Evolutionary conservation across 2,329 filamentous ascomycete genomes (phyloP).

Genomic region (Fusarium liriodendri): DNA sequence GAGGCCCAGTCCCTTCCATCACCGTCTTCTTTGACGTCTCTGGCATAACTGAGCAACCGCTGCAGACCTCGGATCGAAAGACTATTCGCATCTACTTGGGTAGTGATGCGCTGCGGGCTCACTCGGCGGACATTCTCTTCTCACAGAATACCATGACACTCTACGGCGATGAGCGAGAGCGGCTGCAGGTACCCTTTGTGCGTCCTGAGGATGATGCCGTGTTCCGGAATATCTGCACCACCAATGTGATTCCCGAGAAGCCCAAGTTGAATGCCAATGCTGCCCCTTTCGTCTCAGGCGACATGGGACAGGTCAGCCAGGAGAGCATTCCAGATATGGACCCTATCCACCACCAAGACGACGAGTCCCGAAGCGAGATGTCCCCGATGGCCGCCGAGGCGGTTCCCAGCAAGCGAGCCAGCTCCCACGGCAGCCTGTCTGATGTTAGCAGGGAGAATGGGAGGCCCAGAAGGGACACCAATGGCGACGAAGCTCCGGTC

Average conservation of each 20-base stretch:
- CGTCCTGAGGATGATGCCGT: constrained; percentile 86
- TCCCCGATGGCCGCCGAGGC: constrained; percentile 53
- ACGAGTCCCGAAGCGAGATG: constrained; percentile 41
- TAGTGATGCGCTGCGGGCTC: constrained; percentile 85
- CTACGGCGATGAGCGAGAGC: constrained; percentile 87
- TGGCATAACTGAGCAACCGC: constrained; percentile 62
- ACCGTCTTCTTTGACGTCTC: constrained; percentile 82
- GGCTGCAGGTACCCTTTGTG: constrained; percentile 90
- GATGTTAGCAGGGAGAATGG: constrained; percentile 60
- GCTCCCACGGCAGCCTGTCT: constrained; percentile 50
- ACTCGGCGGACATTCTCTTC: constrained; percentile 91
- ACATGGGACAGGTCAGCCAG: constrained; percentile 42
- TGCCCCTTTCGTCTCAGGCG: constrained; percentile 55
- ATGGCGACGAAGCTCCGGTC: constrained; percentile 36
- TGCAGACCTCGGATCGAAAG: constrained; percentile 56
- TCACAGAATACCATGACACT: constrained; percentile 91
- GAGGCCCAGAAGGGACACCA: constrained; percentile 41
- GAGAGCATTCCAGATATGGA: constrained; percentile 26
- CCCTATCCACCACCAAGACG: constrained; percentile 39
- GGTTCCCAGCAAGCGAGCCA: constrained; percentile 48
- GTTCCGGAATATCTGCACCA: constrained; percentile 82
- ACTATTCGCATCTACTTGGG: constrained; percentile 88
- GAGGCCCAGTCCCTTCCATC: constrained; percentile 78
- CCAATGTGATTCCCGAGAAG: constrained; percentile 64
- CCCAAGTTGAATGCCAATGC: constrained; percentile 68